Evolutionary conservation across 1,284 basidiomycete genomes (phyloP).

Genomic region (Ustilago lituana): DNA sequence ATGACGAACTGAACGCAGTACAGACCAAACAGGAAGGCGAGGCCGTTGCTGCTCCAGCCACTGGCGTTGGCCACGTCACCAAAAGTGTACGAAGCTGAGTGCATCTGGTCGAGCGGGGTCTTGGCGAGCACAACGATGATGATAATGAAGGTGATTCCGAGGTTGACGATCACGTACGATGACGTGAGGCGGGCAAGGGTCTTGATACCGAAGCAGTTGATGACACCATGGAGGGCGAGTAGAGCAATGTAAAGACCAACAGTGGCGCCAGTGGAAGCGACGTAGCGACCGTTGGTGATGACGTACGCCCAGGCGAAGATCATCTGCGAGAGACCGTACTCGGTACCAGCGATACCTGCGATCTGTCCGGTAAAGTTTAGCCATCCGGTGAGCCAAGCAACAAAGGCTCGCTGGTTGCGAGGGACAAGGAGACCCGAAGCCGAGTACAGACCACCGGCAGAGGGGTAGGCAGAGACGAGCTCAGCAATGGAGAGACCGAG

Average conservation of each 20-base stretch:
- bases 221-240: conserved; percentile 66
- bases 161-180: conserved; percentile 86
- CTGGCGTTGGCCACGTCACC: conserved; percentile 74
- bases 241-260: conserved; percentile 63
- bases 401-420: conserved; percentile 65
- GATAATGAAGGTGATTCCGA: conserved; percentile 74
- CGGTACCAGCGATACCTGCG: conserved; percentile 83
- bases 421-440: conserved; percentile 67
- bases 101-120: conserved; percentile 79
- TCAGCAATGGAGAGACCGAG: conserved; percentile 65
- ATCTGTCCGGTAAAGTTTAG: conserved; percentile 87
- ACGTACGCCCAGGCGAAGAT: conserved; percentile 77
- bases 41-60: conserved; percentile 80
- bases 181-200: conserved; percentile 81
- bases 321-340: conserved; percentile 88
- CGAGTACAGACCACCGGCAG: conserved; percentile 79
- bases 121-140: conserved; percentile 84
- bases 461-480: conserved; percentile 76
- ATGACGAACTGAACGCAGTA: conserved; percentile 80
- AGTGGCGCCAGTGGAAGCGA: conserved; percentile 53
- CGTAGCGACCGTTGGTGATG: conserved; percentile 51
- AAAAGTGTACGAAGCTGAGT: conserved; percentile 78
- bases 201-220: conserved; percentile 82
- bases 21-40: conserved; percentile 87
- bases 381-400: conserved; percentile 76